These are phyloP conservation scores for Fusarium mangiferae DNA, from an alignment of 2,329 filamentous ascomycete species.

Conservation along the genomic window DNA sequence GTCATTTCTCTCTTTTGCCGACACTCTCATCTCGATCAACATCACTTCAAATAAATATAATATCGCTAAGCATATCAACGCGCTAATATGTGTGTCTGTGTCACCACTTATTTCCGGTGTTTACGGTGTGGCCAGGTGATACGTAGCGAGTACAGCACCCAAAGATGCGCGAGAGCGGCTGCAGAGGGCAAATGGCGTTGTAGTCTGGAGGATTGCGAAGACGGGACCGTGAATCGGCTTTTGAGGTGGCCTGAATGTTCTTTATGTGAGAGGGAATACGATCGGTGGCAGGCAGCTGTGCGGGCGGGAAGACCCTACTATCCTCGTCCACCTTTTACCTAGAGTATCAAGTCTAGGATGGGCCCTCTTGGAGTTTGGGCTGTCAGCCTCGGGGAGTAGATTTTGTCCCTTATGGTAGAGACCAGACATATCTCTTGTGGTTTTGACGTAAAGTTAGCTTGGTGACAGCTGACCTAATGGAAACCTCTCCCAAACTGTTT, in stretches of 20 bases:
- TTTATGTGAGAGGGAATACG: not conserved
- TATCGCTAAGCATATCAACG: not conserved
- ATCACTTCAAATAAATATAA: no score
- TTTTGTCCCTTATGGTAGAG: not conserved
- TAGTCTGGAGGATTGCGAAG: not conserved
- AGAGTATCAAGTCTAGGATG: not conserved
- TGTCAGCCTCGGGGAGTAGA: accelerated
- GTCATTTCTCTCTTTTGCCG: accelerated
- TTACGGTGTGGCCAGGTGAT: not conserved
- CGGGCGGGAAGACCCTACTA: not conserved
- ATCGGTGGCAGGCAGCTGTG: not conserved
- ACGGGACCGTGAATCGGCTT: not conserved
- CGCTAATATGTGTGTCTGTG: not conserved
- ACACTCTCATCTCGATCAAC: accelerated
- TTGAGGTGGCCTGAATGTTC: not conserved
- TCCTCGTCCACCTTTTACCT: not conserved
- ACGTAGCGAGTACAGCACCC: not conserved
- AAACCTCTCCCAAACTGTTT: accelerated
- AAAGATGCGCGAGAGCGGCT: not conserved
- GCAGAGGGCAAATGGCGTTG: not conserved
- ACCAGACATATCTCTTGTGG: not conserved
- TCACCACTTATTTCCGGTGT: not conserved
- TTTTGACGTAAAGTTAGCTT: not conserved
- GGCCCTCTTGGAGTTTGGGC: no score
- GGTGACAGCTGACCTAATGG: not conserved